Conservation (phyloP, 192 early-diverging fungal species). For the Coemansia sp. region DNA sequence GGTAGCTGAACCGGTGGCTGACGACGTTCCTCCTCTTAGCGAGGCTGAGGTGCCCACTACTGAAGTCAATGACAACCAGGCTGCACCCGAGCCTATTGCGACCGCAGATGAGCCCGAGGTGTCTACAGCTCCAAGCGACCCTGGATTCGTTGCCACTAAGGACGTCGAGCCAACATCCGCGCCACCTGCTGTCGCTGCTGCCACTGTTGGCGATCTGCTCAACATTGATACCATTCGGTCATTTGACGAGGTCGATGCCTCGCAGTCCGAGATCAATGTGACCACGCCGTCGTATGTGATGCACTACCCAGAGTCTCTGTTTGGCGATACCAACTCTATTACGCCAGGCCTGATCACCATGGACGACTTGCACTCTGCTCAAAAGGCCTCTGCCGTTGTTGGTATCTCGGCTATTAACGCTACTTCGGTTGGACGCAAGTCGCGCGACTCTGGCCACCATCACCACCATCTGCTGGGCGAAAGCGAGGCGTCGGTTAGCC, state of each 20-base stretch:
- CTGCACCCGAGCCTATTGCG: background rate
- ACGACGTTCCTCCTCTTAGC: background rate
- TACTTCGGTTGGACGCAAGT: conserved; percentile 36
- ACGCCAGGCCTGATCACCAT: conserved; percentile 43
- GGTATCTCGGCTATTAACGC: conserved; percentile 43
- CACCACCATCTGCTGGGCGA: conserved; percentile 13
- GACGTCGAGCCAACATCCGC: background rate
- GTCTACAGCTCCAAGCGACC: background rate
- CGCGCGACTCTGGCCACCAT: conserved; percentile 37
- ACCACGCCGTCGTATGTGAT: conserved; percentile 47
- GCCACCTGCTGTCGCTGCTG: background rate
- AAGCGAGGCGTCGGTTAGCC: conserved; percentile 29
- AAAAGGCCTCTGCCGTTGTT: conserved; percentile 48
- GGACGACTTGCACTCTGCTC: conserved; percentile 47
- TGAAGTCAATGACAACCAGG: background rate
- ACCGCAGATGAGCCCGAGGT: background rate
- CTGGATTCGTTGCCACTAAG: background rate
- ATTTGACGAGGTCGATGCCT: background rate
- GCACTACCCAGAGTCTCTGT: conserved; percentile 51
- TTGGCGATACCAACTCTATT: conserved; percentile 40
- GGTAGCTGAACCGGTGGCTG: background rate
- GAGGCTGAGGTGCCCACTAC: background rate
- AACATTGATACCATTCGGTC: conserved; percentile 1
- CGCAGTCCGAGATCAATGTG: conserved; percentile 8
- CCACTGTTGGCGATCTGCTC: background rate